Percentiles rank a stretch among this genome's conserved stretches.
Evolutionary conservation across 345 rosid genomes (phyloP).

Genomic region (Raphanus sativus): DNA sequence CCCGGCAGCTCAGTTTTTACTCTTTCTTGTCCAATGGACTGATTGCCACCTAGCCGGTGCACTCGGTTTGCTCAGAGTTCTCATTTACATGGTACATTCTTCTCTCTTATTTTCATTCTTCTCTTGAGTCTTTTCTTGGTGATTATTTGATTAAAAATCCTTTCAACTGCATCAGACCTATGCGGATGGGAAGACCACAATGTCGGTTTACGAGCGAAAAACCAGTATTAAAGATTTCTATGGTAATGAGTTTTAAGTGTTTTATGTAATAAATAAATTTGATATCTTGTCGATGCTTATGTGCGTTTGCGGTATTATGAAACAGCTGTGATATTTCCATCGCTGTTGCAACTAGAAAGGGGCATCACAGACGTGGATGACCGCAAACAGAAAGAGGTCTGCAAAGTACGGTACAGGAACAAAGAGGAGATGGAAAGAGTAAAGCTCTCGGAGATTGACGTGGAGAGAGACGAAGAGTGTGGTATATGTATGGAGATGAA

Average conservation of each 20-base stretch:
- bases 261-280: not conserved
- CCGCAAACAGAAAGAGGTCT: conserved; percentile 66
- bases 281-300: not conserved
- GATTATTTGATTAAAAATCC: conserved; percentile 7
- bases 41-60: conserved; percentile 93
- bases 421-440: conserved; percentile 49
- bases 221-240: conserved; percentile 83
- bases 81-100: conserved; percentile 66
- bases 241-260: conserved; percentile 42
- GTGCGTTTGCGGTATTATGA: not conserved
- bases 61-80: conserved; percentile 86
- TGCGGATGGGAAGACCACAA: conserved; percentile 87
- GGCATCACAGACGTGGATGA: conserved; percentile 79
- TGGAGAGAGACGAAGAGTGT: conserved; percentile 74
- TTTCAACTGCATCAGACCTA: conserved; percentile 51
- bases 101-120: not conserved
- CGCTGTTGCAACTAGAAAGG: conserved; percentile 66
- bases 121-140: too few relatives aligned
- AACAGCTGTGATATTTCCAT: conserved; percentile 77
- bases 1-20: conserved; percentile 81
- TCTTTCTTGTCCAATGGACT: conserved; percentile 97
- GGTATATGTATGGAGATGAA: conserved; percentile 81
- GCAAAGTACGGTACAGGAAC: conserved; percentile 54
- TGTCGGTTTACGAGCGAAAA: conserved; percentile 82
- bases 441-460: conserved; percentile 56